Evolutionary conservation across 2,329 filamentous ascomycete genomes (phyloP).

Genomic region (Scytalidium sp.): DNA sequence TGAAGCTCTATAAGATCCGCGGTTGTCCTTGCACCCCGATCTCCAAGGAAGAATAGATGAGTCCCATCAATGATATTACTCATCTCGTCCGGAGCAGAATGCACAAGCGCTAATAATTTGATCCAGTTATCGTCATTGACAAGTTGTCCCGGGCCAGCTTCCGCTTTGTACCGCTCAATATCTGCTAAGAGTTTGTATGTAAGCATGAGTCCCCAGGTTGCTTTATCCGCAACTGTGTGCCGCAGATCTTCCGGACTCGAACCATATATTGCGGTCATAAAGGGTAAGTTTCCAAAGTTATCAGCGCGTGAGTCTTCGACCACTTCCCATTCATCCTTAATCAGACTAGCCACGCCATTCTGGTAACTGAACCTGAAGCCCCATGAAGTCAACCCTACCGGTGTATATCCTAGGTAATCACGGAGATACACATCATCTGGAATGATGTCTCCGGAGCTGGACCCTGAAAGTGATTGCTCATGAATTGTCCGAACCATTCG

Average conservation of each 20-base stretch:
- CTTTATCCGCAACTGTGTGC: not conserved
- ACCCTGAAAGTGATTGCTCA: not conserved
- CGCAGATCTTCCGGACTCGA: not conserved
- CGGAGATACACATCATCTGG: not conserved
- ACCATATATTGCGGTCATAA: not conserved
- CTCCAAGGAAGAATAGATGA: not conserved
- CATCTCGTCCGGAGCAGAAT: not conserved
- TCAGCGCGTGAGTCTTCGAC: not conserved
- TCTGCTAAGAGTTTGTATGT: not conserved
- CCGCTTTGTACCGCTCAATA: not conserved
- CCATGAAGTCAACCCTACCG: not conserved
- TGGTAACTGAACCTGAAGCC: not conserved
- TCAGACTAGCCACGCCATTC: not conserved
- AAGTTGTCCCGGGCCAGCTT: not conserved
- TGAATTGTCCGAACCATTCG: not conserved
- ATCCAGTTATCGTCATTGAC: not conserved
- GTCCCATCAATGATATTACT: not conserved
- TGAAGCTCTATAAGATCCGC: not conserved
- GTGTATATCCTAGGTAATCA: not conserved
- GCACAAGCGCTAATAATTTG: not conserved
- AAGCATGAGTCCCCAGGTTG: not conserved
- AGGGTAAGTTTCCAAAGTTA: not conserved
- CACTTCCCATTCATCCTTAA: not conserved
- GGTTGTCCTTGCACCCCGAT: not conserved
- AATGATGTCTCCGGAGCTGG: not conserved